Conservation (phyloP, 2,329 filamentous ascomycete genomes). For the Phyllosticta citrichinensis region DNA sequence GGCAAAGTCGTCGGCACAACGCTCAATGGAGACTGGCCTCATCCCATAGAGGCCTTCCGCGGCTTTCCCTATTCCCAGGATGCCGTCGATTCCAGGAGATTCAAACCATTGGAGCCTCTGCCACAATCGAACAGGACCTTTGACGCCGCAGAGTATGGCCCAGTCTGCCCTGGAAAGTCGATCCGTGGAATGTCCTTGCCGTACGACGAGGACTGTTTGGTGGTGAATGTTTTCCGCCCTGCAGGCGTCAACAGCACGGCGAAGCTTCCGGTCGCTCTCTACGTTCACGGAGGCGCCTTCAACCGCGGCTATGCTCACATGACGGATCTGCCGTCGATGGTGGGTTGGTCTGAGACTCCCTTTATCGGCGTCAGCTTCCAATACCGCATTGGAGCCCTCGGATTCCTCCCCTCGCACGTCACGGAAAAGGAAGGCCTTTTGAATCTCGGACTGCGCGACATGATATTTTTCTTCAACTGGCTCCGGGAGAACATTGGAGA, state of each 20-base stretch:
- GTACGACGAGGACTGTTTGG: conserved; percentile 18
- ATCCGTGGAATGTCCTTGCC: conserved; percentile 13
- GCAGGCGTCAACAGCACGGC: conserved; percentile 7
- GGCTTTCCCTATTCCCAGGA: conserved; percentile 17
- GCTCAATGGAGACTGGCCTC: conserved; percentile 8
- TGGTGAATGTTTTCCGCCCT: conserved; percentile 16
- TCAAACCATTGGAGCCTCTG: conserved; percentile 16
- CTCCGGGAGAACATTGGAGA: conserved; percentile 29
- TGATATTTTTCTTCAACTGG: conserved; percentile 32
- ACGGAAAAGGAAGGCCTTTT: conserved; percentile 23
- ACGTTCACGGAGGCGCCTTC: conserved; percentile 55
- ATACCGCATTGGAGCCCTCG: conserved; percentile 16
- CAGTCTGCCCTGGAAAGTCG: conserved; percentile 15
- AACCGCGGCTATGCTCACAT: conserved; percentile 29
- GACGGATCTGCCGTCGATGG: conserved; percentile 53
- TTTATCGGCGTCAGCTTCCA: conserved; percentile 43
- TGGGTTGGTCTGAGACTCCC: conserved; percentile 40
- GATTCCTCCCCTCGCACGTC: conserved; percentile 12
- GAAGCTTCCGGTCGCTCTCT: conserved; percentile 29
- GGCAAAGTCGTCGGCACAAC: conserved; percentile 13
- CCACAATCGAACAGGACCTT: conserved; percentile 10
- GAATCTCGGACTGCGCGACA: conserved; percentile 18
- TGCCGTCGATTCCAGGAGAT: conserved; percentile 15
- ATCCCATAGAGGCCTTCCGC: conserved; percentile 13
- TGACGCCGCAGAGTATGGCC: conserved; percentile 15